These are phyloP conservation scores for Phytomonas francai DNA, from an alignment of 208 protist genomes.

Conservation along the genomic window DNA sequence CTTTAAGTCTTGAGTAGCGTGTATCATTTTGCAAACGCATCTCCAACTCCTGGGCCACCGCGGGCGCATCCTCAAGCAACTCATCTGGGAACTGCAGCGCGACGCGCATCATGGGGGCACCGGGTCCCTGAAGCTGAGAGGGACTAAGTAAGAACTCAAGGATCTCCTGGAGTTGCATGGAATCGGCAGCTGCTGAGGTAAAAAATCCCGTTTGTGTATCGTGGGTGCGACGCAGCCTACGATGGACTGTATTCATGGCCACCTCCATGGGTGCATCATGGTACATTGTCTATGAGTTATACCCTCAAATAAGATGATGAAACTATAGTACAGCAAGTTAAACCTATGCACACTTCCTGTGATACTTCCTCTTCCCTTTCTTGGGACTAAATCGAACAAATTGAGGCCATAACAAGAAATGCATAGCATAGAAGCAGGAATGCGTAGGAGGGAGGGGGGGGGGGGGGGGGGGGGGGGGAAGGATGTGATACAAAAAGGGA, in stretches of 20 bases:
- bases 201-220: not conserved
- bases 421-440: not conserved
- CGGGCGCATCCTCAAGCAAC: slow-evolving; percentile 57
- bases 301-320: slow-evolving; percentile 13
- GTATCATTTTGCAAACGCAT: slow-evolving; percentile 23
- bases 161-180: slow-evolving; percentile 23
- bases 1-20: slow-evolving; percentile 14
- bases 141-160: slow-evolving; percentile 16
- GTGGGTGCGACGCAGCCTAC: slow-evolving; percentile 13
- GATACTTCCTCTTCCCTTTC: not conserved
- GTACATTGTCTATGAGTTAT: slow-evolving; percentile 37
- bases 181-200: not conserved
- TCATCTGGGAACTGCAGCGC: slow-evolving; percentile 90
- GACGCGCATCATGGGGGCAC: slow-evolving; percentile 19
- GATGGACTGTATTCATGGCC: slow-evolving; percentile 28
- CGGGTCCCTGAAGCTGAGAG: not conserved
- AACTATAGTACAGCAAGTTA: slow-evolving; percentile 4
- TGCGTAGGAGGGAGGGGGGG: no score
- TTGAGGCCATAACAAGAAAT: not conserved
- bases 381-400: not conserved
- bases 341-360: not conserved
- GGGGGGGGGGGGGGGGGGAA: not conserved
- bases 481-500: not conserved
- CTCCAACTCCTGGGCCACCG: slow-evolving; percentile 47
- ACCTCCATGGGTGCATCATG: slow-evolving; percentile 60